A percentile compares a stretch with the other conserved stretches of the same genome.
These are phyloP conservation scores for Pyricularia grisea DNA, from an alignment of 2,329 filamentous ascomycete genomes.

Conservation along the genomic window DNA sequence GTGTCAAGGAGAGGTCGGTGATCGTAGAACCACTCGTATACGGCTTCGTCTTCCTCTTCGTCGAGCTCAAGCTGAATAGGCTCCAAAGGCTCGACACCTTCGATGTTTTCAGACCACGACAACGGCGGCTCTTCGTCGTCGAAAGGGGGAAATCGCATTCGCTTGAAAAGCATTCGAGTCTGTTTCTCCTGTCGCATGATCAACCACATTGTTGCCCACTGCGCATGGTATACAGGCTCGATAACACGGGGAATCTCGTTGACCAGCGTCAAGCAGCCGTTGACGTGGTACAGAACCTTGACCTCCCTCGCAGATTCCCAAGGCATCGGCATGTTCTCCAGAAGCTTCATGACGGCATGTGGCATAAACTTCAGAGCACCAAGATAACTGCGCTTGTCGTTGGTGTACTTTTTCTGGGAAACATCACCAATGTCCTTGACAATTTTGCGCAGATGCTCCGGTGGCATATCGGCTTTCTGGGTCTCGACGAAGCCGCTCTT, in stretches of 20 bases:
- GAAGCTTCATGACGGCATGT: constrained; percentile 88
- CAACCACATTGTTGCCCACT: constrained; percentile 99
- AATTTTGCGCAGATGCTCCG: constrained; percentile 96
- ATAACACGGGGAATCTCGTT: constrained; percentile 96
- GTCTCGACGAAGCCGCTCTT: constrained; percentile 96
- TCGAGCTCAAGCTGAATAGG: constrained; percentile 98
- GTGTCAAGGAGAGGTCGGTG: constrained; percentile 86
- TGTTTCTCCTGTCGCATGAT: constrained; percentile 98
- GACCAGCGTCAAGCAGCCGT: constrained; percentile 91
- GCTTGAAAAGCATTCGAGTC: constrained; percentile 90
- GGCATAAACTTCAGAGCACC: constrained; percentile 99
- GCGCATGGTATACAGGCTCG: constrained; percentile 93
- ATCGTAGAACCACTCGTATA: constrained; percentile 97
- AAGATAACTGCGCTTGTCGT: constrained; percentile 94
- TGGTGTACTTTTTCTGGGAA: constrained; percentile 98
- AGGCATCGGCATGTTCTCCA: constrained; percentile 99
- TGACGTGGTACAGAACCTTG: constrained; percentile 96
- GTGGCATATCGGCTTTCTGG: constrained; percentile 97
- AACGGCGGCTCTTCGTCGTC: constrained; percentile 97
- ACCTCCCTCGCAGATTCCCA: constrained; percentile 96
- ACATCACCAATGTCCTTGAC: constrained; percentile 98
- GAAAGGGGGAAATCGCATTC: constrained; percentile 97
- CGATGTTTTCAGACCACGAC: constrained; percentile 97
- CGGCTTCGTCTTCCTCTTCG: constrained; percentile 81
- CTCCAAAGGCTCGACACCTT: constrained; percentile 94